A percentile compares a stretch with the other conserved stretches of the same genome.
phyloP scores from a whole-genome alignment of 805 yeast species.

The Schizosaccharomyces cryophilus region DNA sequence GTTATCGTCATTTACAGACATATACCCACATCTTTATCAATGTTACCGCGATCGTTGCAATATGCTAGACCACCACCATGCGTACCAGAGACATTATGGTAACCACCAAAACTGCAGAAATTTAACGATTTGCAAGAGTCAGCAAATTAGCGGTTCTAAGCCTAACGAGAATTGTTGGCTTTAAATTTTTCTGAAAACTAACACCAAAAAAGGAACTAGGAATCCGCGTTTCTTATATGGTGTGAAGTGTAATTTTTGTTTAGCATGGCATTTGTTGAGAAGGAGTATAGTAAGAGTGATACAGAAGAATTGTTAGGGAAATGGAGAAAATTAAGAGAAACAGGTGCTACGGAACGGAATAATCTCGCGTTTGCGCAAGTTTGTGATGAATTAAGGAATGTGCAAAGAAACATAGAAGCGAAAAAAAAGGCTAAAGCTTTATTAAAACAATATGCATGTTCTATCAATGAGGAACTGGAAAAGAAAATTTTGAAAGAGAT shows the following conservation, averaged over 20 bases:
- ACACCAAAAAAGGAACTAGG: too few relatives aligned
- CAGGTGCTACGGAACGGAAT: constrained; percentile 29
- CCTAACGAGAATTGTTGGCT: too few relatives aligned
- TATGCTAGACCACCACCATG: too few relatives aligned
- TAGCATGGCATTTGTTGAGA: neutral
- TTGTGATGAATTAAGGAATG: constrained; percentile 24
- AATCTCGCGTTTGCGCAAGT: constrained; percentile 36
- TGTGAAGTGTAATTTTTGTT: neutral
- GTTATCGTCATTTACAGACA: too few relatives aligned
- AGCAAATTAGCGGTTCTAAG: neutral
- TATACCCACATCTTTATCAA: too few relatives aligned
- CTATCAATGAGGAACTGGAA: neutral
- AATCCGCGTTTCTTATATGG: neutral
- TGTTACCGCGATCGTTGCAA: too few relatives aligned
- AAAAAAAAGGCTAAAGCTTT: constrained; percentile 11
- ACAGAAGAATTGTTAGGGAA: neutral
- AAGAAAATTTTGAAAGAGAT: too few relatives aligned
- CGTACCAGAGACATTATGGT: too few relatives aligned
- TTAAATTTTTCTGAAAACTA: too few relatives aligned
- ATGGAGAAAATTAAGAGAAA: neutral
- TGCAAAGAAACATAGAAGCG: constrained; percentile 18
- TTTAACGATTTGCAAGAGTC: neutral
- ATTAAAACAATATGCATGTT: constrained; percentile 8
- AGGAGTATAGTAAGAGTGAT: neutral
- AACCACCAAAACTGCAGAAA: too few relatives aligned